Evolutionary conservation across 768 basidiomycete genomes (phyloP), one percentile per base, ranked within the genome.

Genomic region (Pulveroboletus sp.): DNA sequence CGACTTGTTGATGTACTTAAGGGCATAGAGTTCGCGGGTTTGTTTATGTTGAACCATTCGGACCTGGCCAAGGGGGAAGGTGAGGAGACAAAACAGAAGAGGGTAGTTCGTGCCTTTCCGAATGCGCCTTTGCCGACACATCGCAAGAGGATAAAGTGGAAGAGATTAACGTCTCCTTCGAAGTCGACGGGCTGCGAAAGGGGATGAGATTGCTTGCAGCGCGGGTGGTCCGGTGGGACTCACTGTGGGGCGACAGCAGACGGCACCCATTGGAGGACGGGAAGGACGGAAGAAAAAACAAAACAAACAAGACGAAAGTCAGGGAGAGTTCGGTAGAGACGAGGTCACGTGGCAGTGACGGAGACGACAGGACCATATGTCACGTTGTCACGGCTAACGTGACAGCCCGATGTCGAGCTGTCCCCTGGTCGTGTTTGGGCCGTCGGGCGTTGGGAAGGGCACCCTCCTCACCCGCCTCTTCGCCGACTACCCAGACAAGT

Each of bases 111-210:
- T 31, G 93, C 95, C 83, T 99, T 98, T 66, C 95, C 95, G 69
- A 99, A 98, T 1, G 95, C 95, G 44, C 95, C 95, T 69, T 97
- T 97, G 18, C 95, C 95, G n/a, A 99, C 94, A 57, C 92, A 94
- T 60, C 95, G 78, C 17, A 98, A 71, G 36, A 99, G 84, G 55
- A 90, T 80, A 65, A 99, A 99, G 65, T 99, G 96, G 69, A 96
- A 99, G 50, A 99, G 84, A 65, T 92, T 95, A 65, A 93, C 86
- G 55, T 95, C 92, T 57, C 89, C 91, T 59, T 94, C 92, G 65
- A 93, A 95, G 76, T 95, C 93, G 70, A 94, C 86, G 56, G 90
- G 90, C 90, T 95, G 33, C 55, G 38, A 46, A 39, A 39, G 7
- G n/a, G 13, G 4, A 9, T 45, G 5, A 7, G 18, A 26, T 11